Evolutionary conservation across 495 filamentous ascomycete genomes (phyloP).

Genomic region (Aspergillus affinis): DNA sequence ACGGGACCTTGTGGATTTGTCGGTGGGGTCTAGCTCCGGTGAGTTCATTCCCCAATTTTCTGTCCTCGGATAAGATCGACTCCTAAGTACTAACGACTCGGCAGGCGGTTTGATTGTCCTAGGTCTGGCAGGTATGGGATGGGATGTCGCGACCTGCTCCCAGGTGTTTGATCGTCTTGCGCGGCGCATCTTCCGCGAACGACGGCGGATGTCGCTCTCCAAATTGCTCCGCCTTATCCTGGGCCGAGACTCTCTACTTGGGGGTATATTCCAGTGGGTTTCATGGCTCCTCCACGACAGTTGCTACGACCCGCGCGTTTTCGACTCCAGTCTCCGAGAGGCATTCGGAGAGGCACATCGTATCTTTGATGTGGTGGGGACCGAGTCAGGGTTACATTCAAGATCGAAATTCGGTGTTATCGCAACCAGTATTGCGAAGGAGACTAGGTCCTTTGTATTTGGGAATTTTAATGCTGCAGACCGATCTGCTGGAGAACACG

Average conservation of each 20-base stretch:
- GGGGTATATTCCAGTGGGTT: conserved; percentile 20
- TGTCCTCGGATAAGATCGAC: background rate
- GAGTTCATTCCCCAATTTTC: conserved; percentile 3
- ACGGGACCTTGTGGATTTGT: conserved; percentile 33
- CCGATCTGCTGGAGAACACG: conserved; percentile 9
- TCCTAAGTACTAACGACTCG: conserved; percentile 8
- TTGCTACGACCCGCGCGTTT: conserved; percentile 26
- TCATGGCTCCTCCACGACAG: conserved; percentile 29
- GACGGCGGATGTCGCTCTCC: conserved; percentile 11
- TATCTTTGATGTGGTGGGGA: conserved; percentile 23
- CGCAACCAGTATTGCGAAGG: conserved; percentile 23
- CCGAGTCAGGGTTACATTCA: conserved; percentile 1
- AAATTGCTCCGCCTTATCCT: conserved; percentile 12
- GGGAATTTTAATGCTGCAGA: conserved; percentile 25
- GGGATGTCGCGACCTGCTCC: conserved; percentile 22
- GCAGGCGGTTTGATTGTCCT: conserved; percentile 33
- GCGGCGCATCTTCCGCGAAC: conserved; percentile 25
- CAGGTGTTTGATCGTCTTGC: conserved; percentile 26
- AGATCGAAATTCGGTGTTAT: conserved; percentile 22
- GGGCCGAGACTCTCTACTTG: conserved; percentile 16
- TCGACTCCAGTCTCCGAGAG: conserved; percentile 25
- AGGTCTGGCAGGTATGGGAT: conserved; percentile 25
- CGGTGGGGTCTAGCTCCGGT: conserved; percentile 35
- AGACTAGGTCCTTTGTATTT: conserved; percentile 24
- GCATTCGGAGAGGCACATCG: conserved; percentile 23